Evolutionary conservation across 208 protist genomes (phyloP).

Genomic region (Trichomonas vaginalis): DNA sequence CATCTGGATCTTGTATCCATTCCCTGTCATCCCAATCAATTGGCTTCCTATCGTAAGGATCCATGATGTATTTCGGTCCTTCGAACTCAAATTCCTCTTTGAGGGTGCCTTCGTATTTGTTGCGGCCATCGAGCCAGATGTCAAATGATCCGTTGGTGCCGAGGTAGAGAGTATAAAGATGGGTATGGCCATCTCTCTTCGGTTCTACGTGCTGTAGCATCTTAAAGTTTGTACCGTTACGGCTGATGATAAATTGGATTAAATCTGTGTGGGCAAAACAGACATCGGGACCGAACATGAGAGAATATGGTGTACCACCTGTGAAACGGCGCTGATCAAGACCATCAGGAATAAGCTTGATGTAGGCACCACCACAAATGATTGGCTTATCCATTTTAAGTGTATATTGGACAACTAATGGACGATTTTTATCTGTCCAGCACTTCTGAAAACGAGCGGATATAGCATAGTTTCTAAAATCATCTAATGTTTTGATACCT

Average conservation of each 20-base stretch:
- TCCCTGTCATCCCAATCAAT: neutral
- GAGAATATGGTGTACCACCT: neutral
- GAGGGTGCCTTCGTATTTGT: neutral
- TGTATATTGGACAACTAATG: slow-evolving; percentile 17
- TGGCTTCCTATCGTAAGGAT: slow-evolving; percentile 11
- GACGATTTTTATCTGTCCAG: neutral
- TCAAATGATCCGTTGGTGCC: neutral
- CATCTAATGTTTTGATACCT: slow-evolving; percentile 9
- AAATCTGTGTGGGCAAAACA: neutral
- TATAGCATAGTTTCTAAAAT: neutral
- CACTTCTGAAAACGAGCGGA: neutral
- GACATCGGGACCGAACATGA: neutral
- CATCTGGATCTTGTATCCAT: neutral
- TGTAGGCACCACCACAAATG: neutral
- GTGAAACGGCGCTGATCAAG: neutral
- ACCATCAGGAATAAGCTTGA: neutral
- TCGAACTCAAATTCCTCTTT: slow-evolving; percentile 10
- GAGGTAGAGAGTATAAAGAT: neutral
- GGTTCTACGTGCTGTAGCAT: neutral
- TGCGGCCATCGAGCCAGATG: neutral
- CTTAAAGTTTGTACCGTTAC: slow-evolving; percentile 4
- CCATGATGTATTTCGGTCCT: slow-evolving; percentile 8
- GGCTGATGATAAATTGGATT: neutral
- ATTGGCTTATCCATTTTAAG: neutral
- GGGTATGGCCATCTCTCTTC: neutral